Evolutionary conservation across 768 basidiomycete genomes (phyloP).

Genomic region (Porphyrellus cyaneotinctus): DNA sequence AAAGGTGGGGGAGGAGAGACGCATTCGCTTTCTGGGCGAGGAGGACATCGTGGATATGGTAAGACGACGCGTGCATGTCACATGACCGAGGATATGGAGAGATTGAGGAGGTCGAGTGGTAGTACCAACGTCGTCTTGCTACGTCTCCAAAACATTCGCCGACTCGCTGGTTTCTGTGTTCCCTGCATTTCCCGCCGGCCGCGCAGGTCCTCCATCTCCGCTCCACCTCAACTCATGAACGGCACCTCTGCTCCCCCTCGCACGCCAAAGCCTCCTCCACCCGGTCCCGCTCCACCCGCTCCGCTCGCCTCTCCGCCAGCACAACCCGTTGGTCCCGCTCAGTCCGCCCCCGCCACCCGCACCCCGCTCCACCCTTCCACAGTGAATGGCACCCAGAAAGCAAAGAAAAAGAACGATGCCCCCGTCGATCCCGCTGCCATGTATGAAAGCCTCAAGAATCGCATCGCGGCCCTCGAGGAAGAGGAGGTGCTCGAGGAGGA

Average conservation of each 20-base stretch:
- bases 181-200: constrained; percentile 30
- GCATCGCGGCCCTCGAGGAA: constrained; percentile 87
- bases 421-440: constrained; percentile 79
- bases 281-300: constrained; percentile 57
- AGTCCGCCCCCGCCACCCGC: constrained; percentile 55
- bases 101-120: too few relatives aligned
- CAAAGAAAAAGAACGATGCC: constrained; percentile 64
- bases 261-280: constrained; percentile 48
- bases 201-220: constrained; percentile 11
- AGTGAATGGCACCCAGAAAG: constrained; percentile 40
- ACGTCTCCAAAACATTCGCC: constrained; percentile 25
- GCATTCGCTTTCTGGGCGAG: constrained; percentile 53
- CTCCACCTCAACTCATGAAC: constrained; percentile 47
- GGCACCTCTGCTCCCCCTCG: constrained; percentile 35
- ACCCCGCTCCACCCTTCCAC: constrained; percentile 28
- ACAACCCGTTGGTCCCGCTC: constrained; percentile 40
- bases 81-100: constrained; percentile 13
- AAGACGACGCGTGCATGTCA: constrained; percentile 4
- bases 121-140: neutral
- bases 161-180: constrained; percentile 20
- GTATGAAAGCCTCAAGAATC: constrained; percentile 85
- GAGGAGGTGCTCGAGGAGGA: constrained; percentile 85
- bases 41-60: neutral
- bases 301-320: constrained; percentile 34
- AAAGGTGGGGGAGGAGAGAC: constrained; percentile 64